Evolutionary conservation across 2,329 filamentous ascomycete genomes (phyloP).

Genomic region (Myriosclerotinia curreyana): DNA sequence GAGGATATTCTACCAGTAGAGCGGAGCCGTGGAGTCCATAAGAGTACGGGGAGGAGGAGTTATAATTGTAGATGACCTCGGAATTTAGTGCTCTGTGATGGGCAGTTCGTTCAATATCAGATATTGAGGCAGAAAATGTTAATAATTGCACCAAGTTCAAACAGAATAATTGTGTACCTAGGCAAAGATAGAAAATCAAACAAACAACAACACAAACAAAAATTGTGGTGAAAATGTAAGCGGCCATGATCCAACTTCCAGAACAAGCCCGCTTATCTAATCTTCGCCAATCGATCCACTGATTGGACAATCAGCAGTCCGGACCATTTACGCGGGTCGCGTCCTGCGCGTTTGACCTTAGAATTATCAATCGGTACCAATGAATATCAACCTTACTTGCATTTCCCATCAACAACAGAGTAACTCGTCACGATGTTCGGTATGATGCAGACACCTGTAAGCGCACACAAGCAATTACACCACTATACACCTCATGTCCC

Average conservation of each 20-base stretch:
- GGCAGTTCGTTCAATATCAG: too few species aligned
- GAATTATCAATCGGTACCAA: constrained; percentile 1
- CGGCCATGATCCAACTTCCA: neutral
- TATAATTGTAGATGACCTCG: too few species aligned
- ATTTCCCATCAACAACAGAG: neutral
- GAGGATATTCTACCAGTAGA: too few species aligned
- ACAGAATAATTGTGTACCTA: too few species aligned
- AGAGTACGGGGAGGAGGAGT: too few species aligned
- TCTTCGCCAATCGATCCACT: neutral
- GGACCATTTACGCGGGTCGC: constrained; percentile 2
- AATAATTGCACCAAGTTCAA: too few species aligned
- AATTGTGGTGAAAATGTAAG: neutral
- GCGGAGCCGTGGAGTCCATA: too few species aligned
- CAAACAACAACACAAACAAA: too few species aligned
- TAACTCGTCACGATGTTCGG: constrained; percentile 8
- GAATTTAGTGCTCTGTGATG: too few species aligned
- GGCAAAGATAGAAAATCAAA: too few species aligned
- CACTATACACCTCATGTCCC: constrained; percentile 22
- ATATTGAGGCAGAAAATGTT: too few species aligned
- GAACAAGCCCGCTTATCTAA: constrained; percentile 6
- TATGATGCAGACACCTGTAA: constrained; percentile 19
- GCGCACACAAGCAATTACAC: constrained; percentile 13
- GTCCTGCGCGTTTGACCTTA: neutral
- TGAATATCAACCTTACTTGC: neutral
- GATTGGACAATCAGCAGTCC: neutral